Base-by-base conservation (phyloP, 1,139 yeast species). In the Suhomyces anneliseae region DNA sequence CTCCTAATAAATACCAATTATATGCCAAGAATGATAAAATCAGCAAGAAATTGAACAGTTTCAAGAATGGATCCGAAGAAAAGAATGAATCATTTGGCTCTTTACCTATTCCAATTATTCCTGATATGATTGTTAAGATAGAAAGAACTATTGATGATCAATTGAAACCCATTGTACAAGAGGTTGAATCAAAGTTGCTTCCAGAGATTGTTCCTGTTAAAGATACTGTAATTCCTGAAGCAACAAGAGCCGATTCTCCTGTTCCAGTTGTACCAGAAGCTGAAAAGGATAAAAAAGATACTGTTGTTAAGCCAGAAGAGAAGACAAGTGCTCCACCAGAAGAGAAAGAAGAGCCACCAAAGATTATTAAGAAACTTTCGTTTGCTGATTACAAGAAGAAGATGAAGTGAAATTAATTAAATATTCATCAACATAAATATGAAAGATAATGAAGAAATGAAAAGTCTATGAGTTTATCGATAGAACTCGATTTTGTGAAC, bases 331-430 rank as follows among this genome's bases (percentile, higher is more conserved):
- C 26, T 6, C 53, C 57, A 42, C 54, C 62, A 11, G 48, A 54
- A 26, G 51, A 52, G 9, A 36, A 36, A 9, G 15, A 27, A 12
- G 53, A 61, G 6, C 62, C 63, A 37, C 67, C 55, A 36, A 65
- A 58, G 54, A 64, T 71, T 8, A 80, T 77, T 53, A 88, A 88
- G 70, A 87, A 87, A 64, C 69, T 88, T 51, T 85, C 92, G 34
- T 84, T 89, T 66, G 95, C 95, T 1, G 96, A 88, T 61, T 88
- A 88, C 64, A 84, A 83, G 63, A 85, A 82, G 70, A 85, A 84
- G 65, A 82, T 78, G 75, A 81, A 79, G 57, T 70, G 52, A 41
- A 29, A 29, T 4, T 3, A 6, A 29, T 29, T 29, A 11, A 11
- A 29, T 9, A 29, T 29, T 3, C 11, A 11, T 9, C 32, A 11